Conservation (phyloP, 2,329 filamentous ascomycete genomes). For the Trichophyton rubrum region DNA sequence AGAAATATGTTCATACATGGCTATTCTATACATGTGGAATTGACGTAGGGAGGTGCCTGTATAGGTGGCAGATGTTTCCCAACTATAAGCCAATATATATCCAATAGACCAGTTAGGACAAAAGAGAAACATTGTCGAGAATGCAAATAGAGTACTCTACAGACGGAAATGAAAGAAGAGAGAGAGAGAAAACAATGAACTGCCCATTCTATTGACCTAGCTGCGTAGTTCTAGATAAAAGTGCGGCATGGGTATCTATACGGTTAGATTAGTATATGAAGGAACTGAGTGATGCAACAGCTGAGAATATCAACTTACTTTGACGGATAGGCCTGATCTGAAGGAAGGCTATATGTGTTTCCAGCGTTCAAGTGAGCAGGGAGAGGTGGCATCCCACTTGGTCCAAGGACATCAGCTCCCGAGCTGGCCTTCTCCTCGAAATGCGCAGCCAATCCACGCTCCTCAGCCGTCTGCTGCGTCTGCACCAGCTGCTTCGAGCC, state of each 20-base stretch:
- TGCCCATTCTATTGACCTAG: not conserved
- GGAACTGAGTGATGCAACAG: slow-evolving; percentile 17
- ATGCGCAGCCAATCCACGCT: slow-evolving; percentile 57
- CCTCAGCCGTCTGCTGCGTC: slow-evolving; percentile 61
- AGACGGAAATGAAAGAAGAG: not conserved
- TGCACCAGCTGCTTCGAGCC: slow-evolving; percentile 63
- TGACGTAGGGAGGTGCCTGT: not conserved
- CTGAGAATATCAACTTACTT: slow-evolving; percentile 35
- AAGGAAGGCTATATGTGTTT: slow-evolving; percentile 52
- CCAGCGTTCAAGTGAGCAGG: slow-evolving; percentile 56
- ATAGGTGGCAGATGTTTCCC: not conserved
- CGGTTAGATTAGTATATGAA: slow-evolving; percentile 8
- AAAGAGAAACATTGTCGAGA: not conserved
- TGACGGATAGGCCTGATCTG: slow-evolving; percentile 57
- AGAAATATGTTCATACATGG: not conserved
- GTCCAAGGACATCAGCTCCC: slow-evolving; percentile 50
- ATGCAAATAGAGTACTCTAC: not conserved
- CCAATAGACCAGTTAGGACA: not conserved
- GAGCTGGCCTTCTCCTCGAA: slow-evolving; percentile 53
- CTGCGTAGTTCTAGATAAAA: slow-evolving; percentile 24
- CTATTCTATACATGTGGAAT: not conserved
- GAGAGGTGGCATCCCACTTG: slow-evolving; percentile 72
- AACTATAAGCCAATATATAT: not conserved
- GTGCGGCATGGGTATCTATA: slow-evolving; percentile 36
- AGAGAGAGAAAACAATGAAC: not conserved